Evolutionary conservation across 2,329 filamentous ascomycete genomes (phyloP), one percentile per base, ranked within the genome.

Genomic region (Dactylonectria estremocensis): DNA sequence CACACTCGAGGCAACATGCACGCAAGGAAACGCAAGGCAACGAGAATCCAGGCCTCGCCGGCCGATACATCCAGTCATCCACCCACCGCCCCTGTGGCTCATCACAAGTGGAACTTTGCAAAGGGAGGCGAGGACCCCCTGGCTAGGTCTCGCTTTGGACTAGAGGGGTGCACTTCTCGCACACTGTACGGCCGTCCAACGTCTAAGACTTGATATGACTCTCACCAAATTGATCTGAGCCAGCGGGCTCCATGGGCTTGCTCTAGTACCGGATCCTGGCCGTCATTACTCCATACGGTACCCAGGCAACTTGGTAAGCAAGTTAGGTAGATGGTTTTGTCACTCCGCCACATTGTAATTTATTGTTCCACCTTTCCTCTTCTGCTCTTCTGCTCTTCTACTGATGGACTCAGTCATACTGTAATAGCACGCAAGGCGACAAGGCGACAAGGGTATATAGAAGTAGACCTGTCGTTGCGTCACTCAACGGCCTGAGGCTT

Each of bases 281-380:
- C 31, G 28, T 53, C n/a, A 33, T 22, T 53, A 33, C 31, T 28
- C 24, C 24, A 7, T 28, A 28, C 24, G 7, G 24, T 28, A 28
- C 4, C 24, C 24, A 28, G 24, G 24, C 24, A 28, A 7, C 24
- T 2, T 5, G 24, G 24, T 28, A 28, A 28, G 24, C 24, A 28
- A 28, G 24, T 28, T 5, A 28, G 49, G 28, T 31, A 18, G 49
- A 52, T 52, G 18, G 43, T 54, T 37, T 48, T 50, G 31, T 24
- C 24, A 46, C 33, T 28, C 22, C 53, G 53, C 43, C 50, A 61
- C 40, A 49, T 61, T 18, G 50, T 53, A 53, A 53, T 22, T 13
- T 18, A 35, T 28, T 28, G 50, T 50, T 54, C 56, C 63, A 55
- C 61, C 50, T 56, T 56, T 52, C 24, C 40, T 28, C 52, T 46